Evolutionary conservation across 495 filamentous ascomycete genomes (phyloP).

Genomic region (Xylaria acuta): DNA sequence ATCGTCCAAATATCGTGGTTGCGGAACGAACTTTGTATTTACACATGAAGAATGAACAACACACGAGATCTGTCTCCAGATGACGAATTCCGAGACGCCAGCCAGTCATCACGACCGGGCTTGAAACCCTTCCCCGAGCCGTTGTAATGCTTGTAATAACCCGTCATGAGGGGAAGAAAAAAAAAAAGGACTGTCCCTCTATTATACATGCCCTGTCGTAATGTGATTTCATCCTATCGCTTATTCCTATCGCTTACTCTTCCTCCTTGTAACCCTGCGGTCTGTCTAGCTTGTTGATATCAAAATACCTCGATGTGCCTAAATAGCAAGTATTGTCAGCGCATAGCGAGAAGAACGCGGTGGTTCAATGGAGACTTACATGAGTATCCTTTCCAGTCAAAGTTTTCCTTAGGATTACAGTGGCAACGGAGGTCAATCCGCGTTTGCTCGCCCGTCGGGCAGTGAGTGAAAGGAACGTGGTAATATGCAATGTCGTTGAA

Average conservation of each 20-base stretch:
- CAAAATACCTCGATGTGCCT: conserved; percentile 84
- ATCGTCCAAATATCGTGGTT: conserved; percentile 12
- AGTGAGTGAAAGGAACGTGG: conserved; percentile 98
- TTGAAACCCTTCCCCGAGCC: conserved; percentile 38
- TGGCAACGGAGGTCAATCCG: conserved; percentile 84
- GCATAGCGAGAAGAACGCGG: background rate
- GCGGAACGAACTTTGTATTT: conserved; percentile 39
- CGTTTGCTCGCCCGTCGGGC: conserved; percentile 83
- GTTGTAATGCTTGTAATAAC: conserved; percentile 36
- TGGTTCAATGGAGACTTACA: conserved; percentile 63
- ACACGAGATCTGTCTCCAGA: conserved; percentile 36
- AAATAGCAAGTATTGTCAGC: conserved; percentile 15
- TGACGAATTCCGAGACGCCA: conserved; percentile 41
- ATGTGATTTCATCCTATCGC: conserved; percentile 15
- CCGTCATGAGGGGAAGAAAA: conserved; percentile 35
- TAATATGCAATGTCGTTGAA: conserved; percentile 99
- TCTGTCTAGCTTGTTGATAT: conserved; percentile 77
- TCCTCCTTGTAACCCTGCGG: conserved; percentile 82
- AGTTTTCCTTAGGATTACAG: conserved; percentile 95
- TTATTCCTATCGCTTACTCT: conserved; percentile 35
- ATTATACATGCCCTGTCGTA: conserved; percentile 33
- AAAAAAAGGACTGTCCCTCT: conserved; percentile 32
- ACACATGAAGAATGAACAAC: conserved; percentile 42
- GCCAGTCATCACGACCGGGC: conserved; percentile 30
- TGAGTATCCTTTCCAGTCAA: conserved; percentile 98